Evolutionary conservation across 495 filamentous ascomycete genomes (phyloP).

Genomic region (Friedmanniomyces simplex): DNA sequence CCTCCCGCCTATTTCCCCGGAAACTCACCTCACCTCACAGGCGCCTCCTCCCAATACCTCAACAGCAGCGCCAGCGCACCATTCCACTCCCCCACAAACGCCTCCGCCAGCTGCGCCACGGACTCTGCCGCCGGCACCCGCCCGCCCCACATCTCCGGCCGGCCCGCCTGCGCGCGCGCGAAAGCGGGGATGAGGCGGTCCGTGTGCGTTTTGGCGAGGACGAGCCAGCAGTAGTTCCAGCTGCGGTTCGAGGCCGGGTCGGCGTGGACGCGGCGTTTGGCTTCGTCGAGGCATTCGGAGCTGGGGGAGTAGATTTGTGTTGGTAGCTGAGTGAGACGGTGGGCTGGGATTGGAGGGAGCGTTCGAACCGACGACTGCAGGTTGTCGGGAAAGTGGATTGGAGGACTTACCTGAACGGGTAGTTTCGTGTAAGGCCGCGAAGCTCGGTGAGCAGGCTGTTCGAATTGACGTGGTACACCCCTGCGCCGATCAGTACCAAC

Average conservation of each 20-base stretch:
- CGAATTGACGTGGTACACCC: slow-evolving; percentile 59
- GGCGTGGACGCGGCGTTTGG: slow-evolving; percentile 52
- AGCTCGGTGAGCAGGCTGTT: slow-evolving; percentile 67
- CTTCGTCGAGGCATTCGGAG: slow-evolving; percentile 55
- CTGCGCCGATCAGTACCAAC: slow-evolving; percentile 11
- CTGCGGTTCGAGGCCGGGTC: slow-evolving; percentile 57
- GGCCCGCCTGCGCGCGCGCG: slow-evolving; percentile 47
- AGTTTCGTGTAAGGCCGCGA: slow-evolving; percentile 55
- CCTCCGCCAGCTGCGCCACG: slow-evolving; percentile 48
- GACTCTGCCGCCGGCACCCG: slow-evolving; percentile 43
- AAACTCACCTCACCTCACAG: slow-evolving; percentile 24
- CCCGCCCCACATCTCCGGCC: slow-evolving; percentile 66
- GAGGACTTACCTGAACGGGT: slow-evolving; percentile 49
- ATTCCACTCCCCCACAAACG: slow-evolving; percentile 59
- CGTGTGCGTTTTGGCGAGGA: slow-evolving; percentile 55
- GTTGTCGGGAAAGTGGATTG: too few relatives aligned
- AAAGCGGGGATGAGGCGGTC: slow-evolving; percentile 53
- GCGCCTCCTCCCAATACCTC: slow-evolving; percentile 54
- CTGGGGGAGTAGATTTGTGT: too few relatives aligned
- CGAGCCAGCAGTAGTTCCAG: slow-evolving; percentile 72
- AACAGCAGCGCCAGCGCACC: slow-evolving; percentile 56
- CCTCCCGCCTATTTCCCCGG: too few relatives aligned
- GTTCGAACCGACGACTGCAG: too few relatives aligned
- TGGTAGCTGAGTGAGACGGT: too few relatives aligned
- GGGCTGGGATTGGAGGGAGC: too few relatives aligned